Evolutionary conservation across 2,329 filamentous ascomycete genomes (phyloP).

Genomic region (Talaromyces sp.): DNA sequence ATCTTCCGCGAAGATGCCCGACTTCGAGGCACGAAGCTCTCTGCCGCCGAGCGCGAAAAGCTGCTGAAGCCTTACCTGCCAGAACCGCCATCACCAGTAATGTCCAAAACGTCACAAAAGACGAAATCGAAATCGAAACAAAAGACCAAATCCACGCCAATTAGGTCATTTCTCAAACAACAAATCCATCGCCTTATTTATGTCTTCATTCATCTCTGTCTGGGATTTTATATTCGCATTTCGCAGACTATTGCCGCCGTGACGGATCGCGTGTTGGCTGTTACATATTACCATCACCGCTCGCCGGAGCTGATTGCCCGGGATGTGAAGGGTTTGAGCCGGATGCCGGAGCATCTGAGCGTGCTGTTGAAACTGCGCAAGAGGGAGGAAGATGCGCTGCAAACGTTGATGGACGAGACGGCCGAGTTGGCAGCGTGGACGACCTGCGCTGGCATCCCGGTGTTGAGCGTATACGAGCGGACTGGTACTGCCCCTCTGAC

Average conservation of each 20-base stretch:
- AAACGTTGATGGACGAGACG: constrained; percentile 82
- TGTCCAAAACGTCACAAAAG: background rate
- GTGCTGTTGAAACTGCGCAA: constrained; percentile 72
- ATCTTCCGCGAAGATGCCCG: constrained; percentile 40
- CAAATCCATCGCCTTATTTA: constrained; percentile 46
- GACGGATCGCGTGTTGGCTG: constrained; percentile 70
- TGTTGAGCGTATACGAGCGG: constrained; percentile 86
- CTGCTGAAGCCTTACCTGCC: constrained; percentile 54
- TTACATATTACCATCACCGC: constrained; percentile 92
- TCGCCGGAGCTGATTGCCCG: constrained; percentile 88
- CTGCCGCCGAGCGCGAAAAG: constrained; percentile 48
- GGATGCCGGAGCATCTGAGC: constrained; percentile 81
- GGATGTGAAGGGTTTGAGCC: constrained; percentile 72
- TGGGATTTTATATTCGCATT: constrained; percentile 81
- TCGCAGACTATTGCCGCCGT: constrained; percentile 77
- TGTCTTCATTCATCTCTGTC: constrained; percentile 64
- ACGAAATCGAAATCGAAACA: constrained; percentile 1
- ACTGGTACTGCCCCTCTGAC: constrained; percentile 57
- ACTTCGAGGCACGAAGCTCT: constrained; percentile 41
- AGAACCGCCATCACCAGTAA: constrained; percentile 28
- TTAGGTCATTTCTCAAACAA: constrained; percentile 44
- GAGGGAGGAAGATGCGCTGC: constrained; percentile 67
- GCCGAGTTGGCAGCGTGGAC: constrained; percentile 93
- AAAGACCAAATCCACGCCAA: constrained; percentile 28
- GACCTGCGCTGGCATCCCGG: constrained; percentile 79